Base-by-base conservation (phyloP, 1,284 basidiomycete genomes). In the Ceratobasidium sp. region DNA sequence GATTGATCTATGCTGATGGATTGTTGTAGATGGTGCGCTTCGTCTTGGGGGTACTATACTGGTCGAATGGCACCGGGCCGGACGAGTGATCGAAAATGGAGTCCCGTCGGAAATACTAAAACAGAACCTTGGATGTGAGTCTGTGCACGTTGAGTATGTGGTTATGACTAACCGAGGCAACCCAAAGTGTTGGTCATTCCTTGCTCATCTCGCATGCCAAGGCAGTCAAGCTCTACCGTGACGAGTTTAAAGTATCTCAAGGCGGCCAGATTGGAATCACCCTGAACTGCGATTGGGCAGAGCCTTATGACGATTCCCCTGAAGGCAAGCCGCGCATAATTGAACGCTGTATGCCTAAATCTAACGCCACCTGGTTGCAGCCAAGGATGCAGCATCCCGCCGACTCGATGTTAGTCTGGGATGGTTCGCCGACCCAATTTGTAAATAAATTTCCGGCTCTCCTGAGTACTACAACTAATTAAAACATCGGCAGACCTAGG, bases 41-140 rank as follows among this genome's bases (percentile, higher is more conserved):
- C 89, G 17, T 80, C 86, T 52, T 82, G 89, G 34, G 90, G 90
- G 1, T 87, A 89, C 73, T 86, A 84, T 31, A 80, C 83, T 49
- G 88, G 86, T 31, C 80, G 84, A 1, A 87, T 88, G 72, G 87
- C 87, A 0, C 87, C 87, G n/a, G 87, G 88, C 22, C 82, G 86
- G 68, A 85, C 85, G 65, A 87, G 85, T 75, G 82, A 88, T 76
- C 82, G 87, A 22, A 74, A 75, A 45, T 81, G 82, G 55, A 86
- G 82, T 20, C 73, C 79, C 0, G 83, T 85, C 76, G 87, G 88
- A 52, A 80, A 88, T 74, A 85, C 85, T 53, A 81, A 82, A 38
- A 87, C 83, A 1, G 90, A 91, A 76, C 88, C 89, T 8, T 91
- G 86, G 85, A 88, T 89, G 86, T 89, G 73, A 68, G 86, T 78